A percentile compares a stretch with the other conserved stretches of the same genome.
Evolutionary conservation across 805 yeast species (phyloP).

Genomic region (Candida loeiensis): DNA sequence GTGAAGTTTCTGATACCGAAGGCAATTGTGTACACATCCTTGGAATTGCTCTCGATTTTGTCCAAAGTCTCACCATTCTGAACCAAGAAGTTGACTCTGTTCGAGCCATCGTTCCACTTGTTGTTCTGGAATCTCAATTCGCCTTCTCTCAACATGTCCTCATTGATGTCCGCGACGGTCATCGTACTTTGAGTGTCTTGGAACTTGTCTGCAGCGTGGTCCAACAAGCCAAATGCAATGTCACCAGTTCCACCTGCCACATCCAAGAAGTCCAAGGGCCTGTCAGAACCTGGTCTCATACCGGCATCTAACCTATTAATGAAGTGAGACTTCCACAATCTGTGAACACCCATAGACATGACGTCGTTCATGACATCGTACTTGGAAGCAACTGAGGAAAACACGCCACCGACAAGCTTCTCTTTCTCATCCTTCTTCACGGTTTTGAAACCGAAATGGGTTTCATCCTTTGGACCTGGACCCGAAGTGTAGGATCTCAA

Average conservation of each 20-base stretch:
- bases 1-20: slow-evolving; percentile 98
- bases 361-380: slow-evolving; percentile 98
- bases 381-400: slow-evolving; percentile 89
- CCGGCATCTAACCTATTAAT: slow-evolving; percentile 90
- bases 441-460: slow-evolving; percentile 90
- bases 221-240: slow-evolving; percentile 91
- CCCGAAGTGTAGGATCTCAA: background rate
- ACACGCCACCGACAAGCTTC: slow-evolving; percentile 77
- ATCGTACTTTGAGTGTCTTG: slow-evolving; percentile 74
- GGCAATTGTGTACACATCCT: slow-evolving; percentile 93
- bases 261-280: slow-evolving; percentile 84
- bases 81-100: slow-evolving; percentile 74
- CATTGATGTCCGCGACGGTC: slow-evolving; percentile 92
- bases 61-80: slow-evolving; percentile 93
- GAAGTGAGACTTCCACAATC: slow-evolving; percentile 92
- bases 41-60: slow-evolving; percentile 76
- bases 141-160: slow-evolving; percentile 95
- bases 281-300: slow-evolving; percentile 72
- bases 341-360: slow-evolving; percentile 93
- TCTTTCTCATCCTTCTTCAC: slow-evolving; percentile 81
- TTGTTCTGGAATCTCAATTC: slow-evolving; percentile 64
- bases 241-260: slow-evolving; percentile 99
- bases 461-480: slow-evolving; percentile 29
- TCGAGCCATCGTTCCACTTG: slow-evolving; percentile 53
- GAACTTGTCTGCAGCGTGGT: slow-evolving; percentile 78